These are phyloP conservation scores for Paramecium pentaurelia DNA, from an alignment of 73 alveolate species.

Conservation along the genomic window DNA sequence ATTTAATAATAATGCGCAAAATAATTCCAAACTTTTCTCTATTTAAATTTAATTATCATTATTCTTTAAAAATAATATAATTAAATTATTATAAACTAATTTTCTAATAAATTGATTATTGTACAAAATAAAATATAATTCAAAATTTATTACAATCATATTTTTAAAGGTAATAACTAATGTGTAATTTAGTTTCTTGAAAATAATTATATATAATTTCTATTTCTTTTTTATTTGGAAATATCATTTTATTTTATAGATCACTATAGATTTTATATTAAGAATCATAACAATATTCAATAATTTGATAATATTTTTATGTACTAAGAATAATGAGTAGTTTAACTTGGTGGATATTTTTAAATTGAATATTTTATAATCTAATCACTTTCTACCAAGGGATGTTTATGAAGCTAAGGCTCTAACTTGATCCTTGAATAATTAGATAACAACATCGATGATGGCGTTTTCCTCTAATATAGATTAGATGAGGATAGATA, in stretches of 20 bases:
- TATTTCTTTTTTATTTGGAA: too few relatives aligned
- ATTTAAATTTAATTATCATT: neutral
- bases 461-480: conserved; percentile 51
- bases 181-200: too few relatives aligned
- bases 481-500: neutral
- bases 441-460: conserved; percentile 27
- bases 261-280: too few relatives aligned
- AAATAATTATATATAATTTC: too few relatives aligned
- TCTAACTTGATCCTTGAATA: conserved; percentile 50
- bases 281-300: too few relatives aligned
- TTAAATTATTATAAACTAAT: too few relatives aligned
- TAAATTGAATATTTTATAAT: neutral
- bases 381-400: conserved; percentile 44
- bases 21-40: neutral
- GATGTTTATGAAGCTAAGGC: conserved; percentile 41
- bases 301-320: too few relatives aligned
- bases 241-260: too few relatives aligned
- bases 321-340: too few relatives aligned
- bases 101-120: too few relatives aligned
- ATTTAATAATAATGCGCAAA: neutral
- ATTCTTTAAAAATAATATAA: neutral
- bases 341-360: neutral
- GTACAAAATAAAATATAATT: neutral
- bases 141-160: neutral
- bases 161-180: neutral